These are phyloP conservation scores for Lachnellula hyalina DNA, from an alignment of 2,329 filamentous ascomycete genomes.

Conservation along the genomic window DNA sequence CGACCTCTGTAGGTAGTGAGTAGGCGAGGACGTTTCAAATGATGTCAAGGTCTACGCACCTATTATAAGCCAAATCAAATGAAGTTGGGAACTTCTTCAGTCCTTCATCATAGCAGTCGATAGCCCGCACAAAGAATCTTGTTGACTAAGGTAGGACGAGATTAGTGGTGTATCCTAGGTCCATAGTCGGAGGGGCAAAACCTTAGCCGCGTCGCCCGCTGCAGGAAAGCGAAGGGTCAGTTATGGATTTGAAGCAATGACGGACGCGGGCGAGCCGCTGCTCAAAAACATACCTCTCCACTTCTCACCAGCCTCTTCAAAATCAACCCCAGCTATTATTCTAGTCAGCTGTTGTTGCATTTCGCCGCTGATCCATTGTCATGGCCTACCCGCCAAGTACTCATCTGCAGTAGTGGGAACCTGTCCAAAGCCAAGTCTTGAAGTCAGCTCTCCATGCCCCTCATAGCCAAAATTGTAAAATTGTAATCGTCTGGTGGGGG, in stretches of 20 bases:
- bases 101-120: constrained; percentile 61
- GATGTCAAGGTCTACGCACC: constrained; percentile 40
- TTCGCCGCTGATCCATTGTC: neutral
- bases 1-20: constrained; percentile 46
- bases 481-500: neutral
- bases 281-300: constrained; percentile 47
- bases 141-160: constrained; percentile 27
- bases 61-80: constrained; percentile 72
- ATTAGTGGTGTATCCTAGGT: constrained; percentile 6
- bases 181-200: constrained; percentile 3
- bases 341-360: constrained; percentile 7
- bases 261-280: too few relatives aligned
- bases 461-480: neutral
- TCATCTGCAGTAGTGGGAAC: constrained; percentile 60
- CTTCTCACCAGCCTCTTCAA: constrained; percentile 69
- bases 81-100: constrained; percentile 53
- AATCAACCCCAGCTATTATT: constrained; percentile 53
- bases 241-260: too few relatives aligned
- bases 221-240: too few relatives aligned
- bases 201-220: constrained; percentile 58
- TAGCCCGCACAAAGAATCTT: constrained; percentile 55
- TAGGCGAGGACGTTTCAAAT: neutral
- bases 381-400: constrained; percentile 51
- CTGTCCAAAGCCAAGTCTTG: constrained; percentile 27
- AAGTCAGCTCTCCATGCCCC: neutral